phyloP scores from a whole-genome alignment of 345 rosid genomes.

The Toxicodendron radicans region DNA sequence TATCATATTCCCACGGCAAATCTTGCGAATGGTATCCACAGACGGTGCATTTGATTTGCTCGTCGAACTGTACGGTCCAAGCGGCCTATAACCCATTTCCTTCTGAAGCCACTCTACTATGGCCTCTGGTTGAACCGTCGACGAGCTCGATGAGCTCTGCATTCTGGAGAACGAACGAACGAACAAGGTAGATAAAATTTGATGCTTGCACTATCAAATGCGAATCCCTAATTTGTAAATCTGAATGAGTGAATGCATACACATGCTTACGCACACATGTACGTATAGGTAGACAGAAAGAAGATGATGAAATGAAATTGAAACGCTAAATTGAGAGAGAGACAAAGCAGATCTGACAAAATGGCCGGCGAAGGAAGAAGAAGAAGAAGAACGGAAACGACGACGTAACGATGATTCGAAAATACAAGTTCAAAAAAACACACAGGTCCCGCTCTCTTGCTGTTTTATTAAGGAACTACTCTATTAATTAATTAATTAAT shows the following conservation, averaged over 20 bases:
- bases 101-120: conserved; percentile 81
- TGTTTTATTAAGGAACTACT: not conserved
- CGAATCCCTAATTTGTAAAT: not conserved
- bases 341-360: conserved; percentile 3
- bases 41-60: conserved; percentile 64
- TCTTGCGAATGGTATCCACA: conserved; percentile 60
- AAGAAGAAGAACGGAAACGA: not conserved
- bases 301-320: not conserved
- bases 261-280: not conserved
- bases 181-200: not conserved
- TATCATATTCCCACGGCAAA: conserved; percentile 87
- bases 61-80: conserved; percentile 61
- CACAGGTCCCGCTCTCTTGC: conserved; percentile 13
- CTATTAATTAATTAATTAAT: too few relatives aligned
- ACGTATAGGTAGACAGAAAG: not conserved
- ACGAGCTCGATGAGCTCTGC: conserved; percentile 43
- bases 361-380: conserved; percentile 12
- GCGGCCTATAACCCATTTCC: conserved; percentile 85
- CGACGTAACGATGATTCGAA: conserved; percentile 2
- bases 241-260: not conserved
- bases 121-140: conserved; percentile 63
- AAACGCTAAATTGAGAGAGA: conserved; percentile 5
- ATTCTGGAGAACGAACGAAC: conserved; percentile 18
- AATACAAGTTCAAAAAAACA: not conserved
- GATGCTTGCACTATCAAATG: not conserved